phyloP scores from a whole-genome alignment of 2,329 filamentous ascomycete species.

The Aureobasidium sp. region DNA sequence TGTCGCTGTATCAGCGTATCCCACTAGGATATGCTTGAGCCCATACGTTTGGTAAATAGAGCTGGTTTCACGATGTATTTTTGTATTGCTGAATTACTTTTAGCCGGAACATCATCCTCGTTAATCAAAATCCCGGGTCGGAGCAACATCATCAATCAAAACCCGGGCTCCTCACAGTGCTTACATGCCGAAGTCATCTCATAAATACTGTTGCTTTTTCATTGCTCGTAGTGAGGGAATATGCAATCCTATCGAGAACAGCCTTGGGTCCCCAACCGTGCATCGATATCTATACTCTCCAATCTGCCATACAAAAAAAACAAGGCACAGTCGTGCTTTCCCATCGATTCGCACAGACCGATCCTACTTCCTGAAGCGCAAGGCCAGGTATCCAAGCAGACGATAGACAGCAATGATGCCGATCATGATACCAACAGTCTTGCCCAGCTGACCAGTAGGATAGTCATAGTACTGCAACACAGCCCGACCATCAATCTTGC shows the following conservation, averaged over 20 bases:
- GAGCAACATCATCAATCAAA: not conserved
- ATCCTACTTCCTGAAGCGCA: constrained; percentile 7
- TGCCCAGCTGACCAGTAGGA: constrained; percentile 34
- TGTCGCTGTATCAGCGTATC: not conserved
- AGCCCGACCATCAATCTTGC: constrained; percentile 57
- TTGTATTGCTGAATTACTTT: not conserved
- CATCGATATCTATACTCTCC: not conserved
- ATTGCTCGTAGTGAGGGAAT: not conserved
- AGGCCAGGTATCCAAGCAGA: constrained; percentile 1
- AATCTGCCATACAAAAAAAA: not conserved
- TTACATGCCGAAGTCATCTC: not conserved
- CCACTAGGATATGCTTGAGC: not conserved
- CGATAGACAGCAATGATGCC: constrained; percentile 13
- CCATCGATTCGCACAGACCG: too few relatives aligned
- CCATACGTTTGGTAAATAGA: not conserved
- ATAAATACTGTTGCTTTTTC: too few relatives aligned
- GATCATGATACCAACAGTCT: constrained; percentile 14
- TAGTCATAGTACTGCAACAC: constrained; percentile 61
- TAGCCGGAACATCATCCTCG: not conserved
- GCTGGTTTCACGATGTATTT: not conserved
- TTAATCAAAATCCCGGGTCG: not conserved
- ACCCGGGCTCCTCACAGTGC: not conserved
- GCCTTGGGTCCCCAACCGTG: too few relatives aligned
- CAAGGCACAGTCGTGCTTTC: not conserved
- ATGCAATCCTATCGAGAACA: not conserved